phyloP scores from a whole-genome alignment of 1,284 basidiomycete genomes.

The Serendipita sp. region DNA sequence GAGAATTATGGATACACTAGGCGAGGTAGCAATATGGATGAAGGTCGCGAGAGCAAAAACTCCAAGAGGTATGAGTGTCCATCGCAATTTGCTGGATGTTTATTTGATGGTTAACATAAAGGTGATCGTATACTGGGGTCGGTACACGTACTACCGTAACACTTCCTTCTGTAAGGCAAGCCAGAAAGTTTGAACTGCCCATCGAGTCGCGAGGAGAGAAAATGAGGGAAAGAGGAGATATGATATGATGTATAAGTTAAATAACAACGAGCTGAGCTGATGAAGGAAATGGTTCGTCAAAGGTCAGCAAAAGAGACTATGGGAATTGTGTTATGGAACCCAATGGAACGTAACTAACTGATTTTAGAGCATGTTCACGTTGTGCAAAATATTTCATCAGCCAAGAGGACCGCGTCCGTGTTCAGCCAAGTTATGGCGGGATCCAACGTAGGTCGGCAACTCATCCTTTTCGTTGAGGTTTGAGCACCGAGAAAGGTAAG shows the following conservation, averaged over 20 bases:
- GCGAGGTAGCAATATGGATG: background rate
- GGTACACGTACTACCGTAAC: background rate
- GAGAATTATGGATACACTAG: background rate
- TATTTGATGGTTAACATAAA: background rate
- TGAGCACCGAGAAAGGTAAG: too few species aligned
- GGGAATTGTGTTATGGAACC: background rate
- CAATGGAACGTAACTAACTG: background rate
- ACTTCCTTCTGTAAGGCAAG: constrained; percentile 2
- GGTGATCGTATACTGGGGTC: background rate
- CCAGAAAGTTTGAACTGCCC: background rate
- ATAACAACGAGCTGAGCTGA: background rate
- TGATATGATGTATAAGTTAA: background rate
- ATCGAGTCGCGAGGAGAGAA: background rate
- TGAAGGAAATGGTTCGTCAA: background rate
- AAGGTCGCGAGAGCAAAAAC: background rate
- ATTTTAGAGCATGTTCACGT: constrained; percentile 4
- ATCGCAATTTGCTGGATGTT: background rate
- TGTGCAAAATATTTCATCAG: constrained; percentile 2
- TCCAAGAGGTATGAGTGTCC: background rate
- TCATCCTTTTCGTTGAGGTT: too few species aligned
- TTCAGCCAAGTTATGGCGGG: too few species aligned
- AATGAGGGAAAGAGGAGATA: constrained; percentile 1
- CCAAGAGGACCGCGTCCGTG: background rate
- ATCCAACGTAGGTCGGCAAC: too few species aligned
- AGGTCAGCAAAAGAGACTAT: background rate